phyloP scores from a whole-genome alignment of 306 rosid species.

The Trichosanthes cucumerina region DNA sequence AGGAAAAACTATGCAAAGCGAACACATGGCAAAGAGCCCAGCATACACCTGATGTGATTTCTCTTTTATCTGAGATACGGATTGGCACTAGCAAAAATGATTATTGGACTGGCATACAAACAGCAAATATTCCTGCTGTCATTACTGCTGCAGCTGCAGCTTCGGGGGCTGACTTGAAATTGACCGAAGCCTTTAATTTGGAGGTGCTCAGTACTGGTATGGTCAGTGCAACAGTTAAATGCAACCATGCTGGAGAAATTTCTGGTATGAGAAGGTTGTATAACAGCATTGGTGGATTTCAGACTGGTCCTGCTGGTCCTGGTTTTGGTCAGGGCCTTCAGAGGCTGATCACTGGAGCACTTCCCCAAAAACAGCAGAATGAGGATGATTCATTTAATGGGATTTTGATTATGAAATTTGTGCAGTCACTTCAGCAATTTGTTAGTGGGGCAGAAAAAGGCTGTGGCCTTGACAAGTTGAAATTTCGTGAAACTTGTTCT shows the following conservation, averaged over 20 bases:
- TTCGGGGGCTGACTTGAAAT: conserved; percentile 83
- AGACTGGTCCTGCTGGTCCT: conserved; percentile 39
- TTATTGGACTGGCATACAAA: conserved; percentile 66
- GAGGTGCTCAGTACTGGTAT: conserved; percentile 94
- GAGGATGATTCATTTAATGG: conserved; percentile 82
- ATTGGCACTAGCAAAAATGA: conserved; percentile 90
- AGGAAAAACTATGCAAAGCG: conserved; percentile 93
- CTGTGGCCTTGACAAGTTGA: conserved; percentile 69
- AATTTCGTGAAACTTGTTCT: conserved; percentile 90
- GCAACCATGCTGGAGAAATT: conserved; percentile 97
- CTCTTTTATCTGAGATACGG: conserved; percentile 85
- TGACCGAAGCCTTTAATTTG: conserved; percentile 79
- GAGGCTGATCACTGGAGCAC: conserved; percentile 87
- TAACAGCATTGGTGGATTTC: conserved; percentile 95
- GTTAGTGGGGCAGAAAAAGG: conserved; percentile 89
- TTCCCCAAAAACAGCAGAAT: conserved; percentile 65
- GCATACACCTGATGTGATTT: conserved; percentile 82
- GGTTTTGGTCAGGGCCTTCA: conserved; percentile 85
- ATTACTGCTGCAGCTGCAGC: conserved; percentile 98
- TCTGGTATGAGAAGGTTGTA: conserved; percentile 98
- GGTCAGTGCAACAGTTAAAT: conserved; percentile 78
- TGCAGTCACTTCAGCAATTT: conserved; percentile 81
- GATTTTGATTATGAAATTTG: conserved; percentile 78
- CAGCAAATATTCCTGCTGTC: conserved; percentile 91
- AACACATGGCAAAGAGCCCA: conserved; percentile 92